These are phyloP conservation scores for Cercospora sp. DNA, from an alignment of 2,329 filamentous ascomycete species.

Conservation along the genomic window DNA sequence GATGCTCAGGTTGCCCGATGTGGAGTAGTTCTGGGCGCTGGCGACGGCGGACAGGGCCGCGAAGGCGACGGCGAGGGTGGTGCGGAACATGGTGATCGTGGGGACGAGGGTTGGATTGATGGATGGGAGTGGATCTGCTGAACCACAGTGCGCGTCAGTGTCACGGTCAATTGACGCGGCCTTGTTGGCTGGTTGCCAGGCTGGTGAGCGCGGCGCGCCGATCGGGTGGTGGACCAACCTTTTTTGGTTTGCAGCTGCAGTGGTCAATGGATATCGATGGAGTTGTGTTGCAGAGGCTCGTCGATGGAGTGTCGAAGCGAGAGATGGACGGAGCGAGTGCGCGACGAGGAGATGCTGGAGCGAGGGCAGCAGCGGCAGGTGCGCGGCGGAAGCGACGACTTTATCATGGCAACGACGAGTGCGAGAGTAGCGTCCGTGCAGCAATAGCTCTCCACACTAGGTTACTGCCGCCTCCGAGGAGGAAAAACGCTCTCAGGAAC, in stretches of 20 bases:
- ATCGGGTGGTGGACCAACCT: not conserved
- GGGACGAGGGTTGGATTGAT: constrained; percentile 2
- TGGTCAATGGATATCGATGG: constrained; percentile 1
- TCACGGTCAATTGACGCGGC: not conserved
- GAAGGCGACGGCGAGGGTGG: constrained; percentile 49
- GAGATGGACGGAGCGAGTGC: constrained; percentile 1
- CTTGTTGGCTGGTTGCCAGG: not conserved
- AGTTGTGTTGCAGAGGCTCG: not conserved
- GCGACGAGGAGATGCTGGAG: not conserved
- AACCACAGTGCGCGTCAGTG: constrained; percentile 11
- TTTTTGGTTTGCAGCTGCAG: not conserved
- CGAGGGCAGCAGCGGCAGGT: not conserved
- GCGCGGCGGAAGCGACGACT: not conserved
- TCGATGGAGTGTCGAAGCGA: not conserved
- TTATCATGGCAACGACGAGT: not conserved
- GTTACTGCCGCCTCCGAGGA: not conserved
- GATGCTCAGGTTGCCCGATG: constrained; percentile 45
- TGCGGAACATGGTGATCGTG: constrained; percentile 49
- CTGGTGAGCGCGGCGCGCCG: constrained; percentile 8
- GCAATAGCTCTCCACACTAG: not conserved
- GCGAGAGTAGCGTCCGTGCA: not conserved
- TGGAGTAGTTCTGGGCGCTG: constrained; percentile 46
- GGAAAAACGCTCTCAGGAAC: not conserved
- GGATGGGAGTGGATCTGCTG: constrained; percentile 30
- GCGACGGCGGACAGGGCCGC: constrained; percentile 50